Conservation (phyloP, 1,139 yeast genomes). For the Yamadazyma atlantica region DNA sequence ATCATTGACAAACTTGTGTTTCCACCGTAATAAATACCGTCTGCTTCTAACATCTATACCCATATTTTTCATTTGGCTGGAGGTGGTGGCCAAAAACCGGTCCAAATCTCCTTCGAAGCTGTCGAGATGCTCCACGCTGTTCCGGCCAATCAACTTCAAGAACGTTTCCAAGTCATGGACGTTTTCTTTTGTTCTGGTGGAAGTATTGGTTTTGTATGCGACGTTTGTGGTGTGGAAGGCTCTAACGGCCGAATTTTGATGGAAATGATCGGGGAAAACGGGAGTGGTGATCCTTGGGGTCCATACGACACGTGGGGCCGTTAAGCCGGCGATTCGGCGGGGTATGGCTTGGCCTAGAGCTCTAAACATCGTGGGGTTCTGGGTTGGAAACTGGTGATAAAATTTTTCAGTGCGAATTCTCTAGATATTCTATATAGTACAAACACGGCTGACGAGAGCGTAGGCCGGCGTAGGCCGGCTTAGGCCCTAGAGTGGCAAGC, state of each 20-base stretch:
- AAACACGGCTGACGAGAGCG: too few relatives aligned
- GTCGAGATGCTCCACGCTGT: slow-evolving; percentile 63
- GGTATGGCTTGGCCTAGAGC: slow-evolving; percentile 8
- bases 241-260: slow-evolving; percentile 5
- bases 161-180: slow-evolving; percentile 78
- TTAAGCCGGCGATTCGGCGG: neutral
- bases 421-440: too few relatives aligned
- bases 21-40: slow-evolving; percentile 59
- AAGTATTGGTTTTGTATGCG: slow-evolving; percentile 32
- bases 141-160: slow-evolving; percentile 73
- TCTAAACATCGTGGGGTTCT: slow-evolving; percentile 7
- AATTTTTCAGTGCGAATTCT: slow-evolving; percentile 7
- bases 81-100: slow-evolving; percentile 56
- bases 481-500: too few relatives aligned
- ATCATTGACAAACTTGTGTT: slow-evolving; percentile 49
- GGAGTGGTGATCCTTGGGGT: neutral
- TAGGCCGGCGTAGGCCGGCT: too few relatives aligned
- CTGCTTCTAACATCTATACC: slow-evolving; percentile 81
- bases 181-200: slow-evolving; percentile 46
- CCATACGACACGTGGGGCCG: neutral
- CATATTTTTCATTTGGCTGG: slow-evolving; percentile 63
- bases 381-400: neutral
- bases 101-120: slow-evolving; percentile 74
- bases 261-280: neutral
- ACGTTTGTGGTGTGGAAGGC: slow-evolving; percentile 14